Base-by-base conservation (phyloP, 768 basidiomycete genomes). In the Naganishia friedmannii region DNA sequence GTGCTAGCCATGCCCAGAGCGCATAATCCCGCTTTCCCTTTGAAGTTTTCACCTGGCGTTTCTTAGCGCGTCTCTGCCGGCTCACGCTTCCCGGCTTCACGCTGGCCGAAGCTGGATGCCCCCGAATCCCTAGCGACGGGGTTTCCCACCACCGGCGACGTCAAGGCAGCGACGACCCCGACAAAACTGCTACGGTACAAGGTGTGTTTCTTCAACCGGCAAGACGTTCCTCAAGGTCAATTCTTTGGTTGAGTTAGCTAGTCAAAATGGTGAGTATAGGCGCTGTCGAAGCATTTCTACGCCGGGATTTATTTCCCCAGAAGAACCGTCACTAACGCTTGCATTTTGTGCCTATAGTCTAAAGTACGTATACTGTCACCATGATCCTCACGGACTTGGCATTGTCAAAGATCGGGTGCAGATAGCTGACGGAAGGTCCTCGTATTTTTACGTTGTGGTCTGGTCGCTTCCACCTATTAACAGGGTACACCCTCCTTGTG, bases 401-500 rank as follows among this genome's bases (percentile, higher is more conserved):
- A 45, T 42, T 45, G 42, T 63, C 37, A 39, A 63, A 45, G 26
- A 42, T 7, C 39, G 60, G 48, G 60, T 63, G 60, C 60, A 63
- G 57, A 42, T 63, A 63, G 79, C 79, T 78, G 91, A 91, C 90
- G 83, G 92, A 92, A 90, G 90, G 90, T 92, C 83, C 79, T 87
- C 84, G 74, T 57, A 66, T 71, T 68, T 77, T 65, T 67, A 69
- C 66, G 70, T 48, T 70, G 77, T 75, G 75, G 75, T 74, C 78
- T 80, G 75, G 76, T 78, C 78, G 73, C 75, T 77, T 46, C 53
- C 34, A 55, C 54, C 72, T 54, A 34, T 28, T 68, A 79, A 78
- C 74, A 82, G 91, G 92, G 93, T 88, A 94, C 93, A 81, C 93
- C 93, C 83, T 93, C 93, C 81, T 94, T 94, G 90, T 89, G 56